Conservation (phyloP, 106 monocot species). For the Acorus gramineus region DNA sequence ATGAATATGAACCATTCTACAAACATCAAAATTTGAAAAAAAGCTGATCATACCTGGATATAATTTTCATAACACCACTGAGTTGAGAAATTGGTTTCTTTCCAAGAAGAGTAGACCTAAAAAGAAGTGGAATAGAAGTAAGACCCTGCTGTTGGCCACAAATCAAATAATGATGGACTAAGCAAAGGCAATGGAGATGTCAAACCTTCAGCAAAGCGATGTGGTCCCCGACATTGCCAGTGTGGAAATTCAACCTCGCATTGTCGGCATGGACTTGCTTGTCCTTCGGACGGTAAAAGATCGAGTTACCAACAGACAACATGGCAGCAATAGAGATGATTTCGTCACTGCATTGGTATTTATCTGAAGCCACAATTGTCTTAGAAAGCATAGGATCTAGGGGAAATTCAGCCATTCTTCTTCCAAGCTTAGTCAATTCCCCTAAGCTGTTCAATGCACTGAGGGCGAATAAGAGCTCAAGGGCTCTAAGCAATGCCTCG, state of each 20-base stretch:
- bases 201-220: constrained; percentile 73
- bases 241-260: constrained; percentile 85
- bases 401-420: constrained; percentile 93
- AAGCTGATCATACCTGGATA: constrained; percentile 55
- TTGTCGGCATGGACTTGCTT: constrained; percentile 95
- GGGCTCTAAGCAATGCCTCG: constrained; percentile 73
- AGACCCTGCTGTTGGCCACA: background rate
- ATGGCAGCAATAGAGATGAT: constrained; percentile 68
- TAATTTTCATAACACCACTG: constrained; percentile 99
- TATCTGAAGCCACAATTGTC: constrained; percentile 91
- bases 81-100: constrained; percentile 86
- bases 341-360: constrained; percentile 83
- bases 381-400: constrained; percentile 97
- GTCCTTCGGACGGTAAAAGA: constrained; percentile 92
- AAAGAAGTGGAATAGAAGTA: constrained; percentile 1
- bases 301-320: constrained; percentile 87
- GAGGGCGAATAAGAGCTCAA: constrained; percentile 81
- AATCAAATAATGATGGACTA: background rate
- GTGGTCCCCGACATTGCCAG: constrained; percentile 93
- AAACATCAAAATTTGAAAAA: background rate
- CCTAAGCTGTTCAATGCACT: constrained; percentile 75
- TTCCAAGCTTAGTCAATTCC: constrained; percentile 82
- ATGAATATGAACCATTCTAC: background rate
- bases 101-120: constrained; percentile 91
- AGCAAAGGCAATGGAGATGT: no score